These are phyloP conservation scores for Linnemannia exigua DNA, from an alignment of 192 early-diverging fungal genomes.

Conservation along the genomic window DNA sequence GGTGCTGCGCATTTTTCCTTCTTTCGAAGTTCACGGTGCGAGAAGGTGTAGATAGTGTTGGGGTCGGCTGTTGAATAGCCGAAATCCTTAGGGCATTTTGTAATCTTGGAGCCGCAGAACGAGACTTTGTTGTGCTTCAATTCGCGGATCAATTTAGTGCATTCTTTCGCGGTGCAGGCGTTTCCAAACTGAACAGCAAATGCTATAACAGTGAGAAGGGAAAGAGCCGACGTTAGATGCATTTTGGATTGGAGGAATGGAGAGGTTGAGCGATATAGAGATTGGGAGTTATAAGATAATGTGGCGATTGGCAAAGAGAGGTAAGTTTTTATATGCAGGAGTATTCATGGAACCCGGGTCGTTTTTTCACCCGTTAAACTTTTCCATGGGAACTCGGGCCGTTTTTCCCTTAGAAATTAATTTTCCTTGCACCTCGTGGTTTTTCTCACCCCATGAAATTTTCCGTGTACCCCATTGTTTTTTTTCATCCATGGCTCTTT, in stretches of 20 bases:
- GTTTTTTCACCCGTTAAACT: background rate
- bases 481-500: background rate
- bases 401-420: background rate
- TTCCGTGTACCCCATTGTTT: background rate
- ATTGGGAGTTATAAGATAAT: background rate
- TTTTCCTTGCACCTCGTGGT: background rate
- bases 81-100: constrained; percentile 6
- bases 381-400: background rate
- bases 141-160: background rate
- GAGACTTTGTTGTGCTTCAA: background rate
- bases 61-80: background rate
- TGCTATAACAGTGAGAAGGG: constrained; percentile 5
- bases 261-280: background rate
- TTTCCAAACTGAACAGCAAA: constrained; percentile 6
- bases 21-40: constrained; percentile 5
- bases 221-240: constrained; percentile 1
- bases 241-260: constrained; percentile 5
- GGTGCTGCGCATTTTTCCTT: constrained; percentile 2
- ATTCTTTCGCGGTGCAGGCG: constrained; percentile 1
- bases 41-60: constrained; percentile 2
- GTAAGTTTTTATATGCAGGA: background rate
- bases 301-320: constrained; percentile 3
- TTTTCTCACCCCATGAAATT: background rate
- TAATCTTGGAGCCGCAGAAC: constrained; percentile 2
- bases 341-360: background rate